Evolutionary conservation across 805 yeast genomes (phyloP).

Genomic region (Candida coquimbonensis): DNA sequence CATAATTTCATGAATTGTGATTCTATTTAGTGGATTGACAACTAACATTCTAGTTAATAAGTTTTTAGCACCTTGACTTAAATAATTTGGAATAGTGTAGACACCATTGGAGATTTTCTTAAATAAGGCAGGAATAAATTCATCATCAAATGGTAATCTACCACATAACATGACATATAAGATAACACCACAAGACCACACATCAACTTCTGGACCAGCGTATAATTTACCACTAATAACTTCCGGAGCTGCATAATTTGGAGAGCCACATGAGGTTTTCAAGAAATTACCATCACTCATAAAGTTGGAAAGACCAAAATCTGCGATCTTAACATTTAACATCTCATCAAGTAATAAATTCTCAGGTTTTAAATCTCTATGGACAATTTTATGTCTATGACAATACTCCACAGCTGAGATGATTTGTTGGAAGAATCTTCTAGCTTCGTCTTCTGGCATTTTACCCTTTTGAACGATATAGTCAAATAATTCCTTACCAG

Average conservation of each 20-base stretch:
- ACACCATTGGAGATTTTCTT: conserved; percentile 91
- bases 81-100: conserved; percentile 80
- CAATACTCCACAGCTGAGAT: conserved; percentile 96
- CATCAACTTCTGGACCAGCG: conserved; percentile 98
- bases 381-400: conserved; percentile 93
- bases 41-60: conserved; percentile 85
- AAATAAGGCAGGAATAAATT: conserved; percentile 88
- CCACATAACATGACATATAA: conserved; percentile 95
- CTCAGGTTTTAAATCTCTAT: conserved; percentile 94
- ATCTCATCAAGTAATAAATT: conserved; percentile 84
- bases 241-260: conserved; percentile 97
- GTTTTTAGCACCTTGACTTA: conserved; percentile 79
- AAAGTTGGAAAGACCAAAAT: conserved; percentile 88
- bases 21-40: conserved; percentile 89
- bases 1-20: conserved; percentile 86
- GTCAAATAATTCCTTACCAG: conserved; percentile 93
- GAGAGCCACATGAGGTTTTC: conserved; percentile 93
- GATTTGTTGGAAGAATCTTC: conserved; percentile 92
- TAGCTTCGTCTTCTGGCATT: conserved; percentile 86
- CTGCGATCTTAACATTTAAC: conserved; percentile 90
- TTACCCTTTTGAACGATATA: conserved; percentile 91
- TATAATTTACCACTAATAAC: conserved; percentile 90
- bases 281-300: conserved; percentile 97
- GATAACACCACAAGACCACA: conserved; percentile 96
- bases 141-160: conserved; percentile 92